Conservation (phyloP, 345 rosid genomes). For the Camelina laxa region DNA sequence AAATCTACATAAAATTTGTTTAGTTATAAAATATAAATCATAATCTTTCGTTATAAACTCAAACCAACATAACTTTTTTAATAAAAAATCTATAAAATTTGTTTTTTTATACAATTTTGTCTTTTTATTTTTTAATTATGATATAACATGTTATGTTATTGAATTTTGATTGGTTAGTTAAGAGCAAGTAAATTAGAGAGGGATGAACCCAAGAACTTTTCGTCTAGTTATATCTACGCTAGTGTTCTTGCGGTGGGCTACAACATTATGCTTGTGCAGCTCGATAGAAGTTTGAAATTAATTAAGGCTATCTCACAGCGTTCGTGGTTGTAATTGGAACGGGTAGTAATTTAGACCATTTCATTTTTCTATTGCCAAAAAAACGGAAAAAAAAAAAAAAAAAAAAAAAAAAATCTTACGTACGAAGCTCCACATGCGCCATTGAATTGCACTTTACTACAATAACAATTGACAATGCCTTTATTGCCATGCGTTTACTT, state of each 20-base stretch:
- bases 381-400: too few relatives aligned
- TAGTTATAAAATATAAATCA: too few relatives aligned
- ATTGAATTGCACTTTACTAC: background rate
- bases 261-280: background rate
- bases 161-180: too few relatives aligned
- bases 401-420: background rate
- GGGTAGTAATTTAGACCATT: background rate
- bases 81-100: too few relatives aligned
- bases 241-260: background rate
- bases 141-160: too few relatives aligned
- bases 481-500: conserved; percentile 5
- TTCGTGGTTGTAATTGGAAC: background rate
- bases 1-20: too few relatives aligned
- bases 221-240: background rate
- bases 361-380: background rate
- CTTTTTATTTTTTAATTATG: too few relatives aligned
- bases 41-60: too few relatives aligned
- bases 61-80: too few relatives aligned
- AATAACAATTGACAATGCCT: background rate
- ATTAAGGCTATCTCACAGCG: background rate
- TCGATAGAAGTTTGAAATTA: background rate
- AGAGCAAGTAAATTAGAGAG: too few relatives aligned
- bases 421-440: background rate
- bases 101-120: too few relatives aligned
- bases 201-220: too few relatives aligned